Base-by-base conservation (phyloP, 106 monocot species). In the Hemerocallis citrina region DNA sequence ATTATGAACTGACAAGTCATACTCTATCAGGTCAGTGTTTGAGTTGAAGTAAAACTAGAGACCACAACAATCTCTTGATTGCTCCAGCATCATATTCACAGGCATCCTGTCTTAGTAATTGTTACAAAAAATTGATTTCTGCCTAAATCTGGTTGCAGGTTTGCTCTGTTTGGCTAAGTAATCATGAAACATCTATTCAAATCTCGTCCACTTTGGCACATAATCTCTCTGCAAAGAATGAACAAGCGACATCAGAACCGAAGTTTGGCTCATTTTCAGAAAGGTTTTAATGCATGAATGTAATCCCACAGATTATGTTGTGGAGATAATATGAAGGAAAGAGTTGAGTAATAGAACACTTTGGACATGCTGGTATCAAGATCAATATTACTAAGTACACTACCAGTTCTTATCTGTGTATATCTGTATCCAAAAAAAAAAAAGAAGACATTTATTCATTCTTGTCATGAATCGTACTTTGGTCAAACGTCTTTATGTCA, bases 131-230 rank as follows among this genome's bases (percentile, higher is more conserved):
- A 5, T n/a, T 22, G 5, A 23, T 6, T 3, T 6, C 3, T 48
- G 21, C 2, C 19, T 4, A 6, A 23, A 3, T 48, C 10, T 22
- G 2, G 7, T 20, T 23, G 6, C 10, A 20, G 7, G 9, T 11
- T 10, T 4, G 12, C 14, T 11, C 28, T 11, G 4, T 52, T 52
- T n/a, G 14, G n/a, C n/a, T n/a, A n/a, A n/a, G n/a, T n/a, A n/a
- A n/a, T n/a, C n/a, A n/a, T n/a, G n/a, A n/a, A n/a, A n/a, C n/a
- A n/a, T n/a, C n/a, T n/a, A 27, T 29, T 52, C 52, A 52, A 29
- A 52, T 52, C 52, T 52, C 52, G 14, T n/a, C n/a, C n/a, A 52
- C 52, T 52, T 52, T 52, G 25, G 52, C 28, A 16, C 52, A 52
- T 12, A 29, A 28, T 24, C 52, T 25, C 52, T 52, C 52, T 52